Base-by-base conservation (phyloP, 2,329 filamentous ascomycete genomes). In the Cladosporium velox region DNA sequence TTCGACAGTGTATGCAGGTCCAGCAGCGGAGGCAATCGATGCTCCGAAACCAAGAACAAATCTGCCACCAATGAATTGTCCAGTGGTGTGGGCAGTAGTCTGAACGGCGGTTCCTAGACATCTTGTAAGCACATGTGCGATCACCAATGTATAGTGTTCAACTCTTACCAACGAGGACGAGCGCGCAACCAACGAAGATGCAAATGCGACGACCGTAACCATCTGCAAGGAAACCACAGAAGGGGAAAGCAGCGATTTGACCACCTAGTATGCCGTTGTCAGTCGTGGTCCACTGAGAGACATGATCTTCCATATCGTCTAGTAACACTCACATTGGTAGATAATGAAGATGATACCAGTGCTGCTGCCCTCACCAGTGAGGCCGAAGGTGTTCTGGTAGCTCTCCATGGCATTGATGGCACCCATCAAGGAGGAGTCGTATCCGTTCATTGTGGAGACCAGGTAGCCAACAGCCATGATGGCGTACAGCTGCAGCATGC, bases 1-100 rank as follows among this genome's bases (percentile, higher is more conserved):
- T 72, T 90, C 87, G 59, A 87, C 83, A 15, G 84, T 84, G 72
- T 88, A 89, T 12, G 85, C 83, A 1, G 87, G 88, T 0, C 84
- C 87, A 11, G 86, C 86, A 3, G 85, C 83, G n/a, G 82, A 82
- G 2, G 84, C 84, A 64, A 89, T 85, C 58, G 62, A 69, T n/a
- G 69, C 61, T 47, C 87, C 86, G 52, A 79, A 78, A 2, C 77
- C 77, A 47, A 79, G 75, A 4, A 79, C n/a, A 67, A 79, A 79
- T 21, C 78, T 71, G 15, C 78, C 78, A 14, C 70, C 85, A 69
- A 88, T 84, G 75, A 88, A 88, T 67, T 85, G 83, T 11, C 76
- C 78, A 47, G 77, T 79, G 28, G 71, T 72, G 60, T 83, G 71
- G 10, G 84, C 80, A n/a, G 84, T 79, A 1, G 79, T 78, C 70